Evolutionary conservation across 2,329 filamentous ascomycete species (phyloP), one percentile per base, ranked within the genome.

Genomic region (Cladosporium sp.): DNA sequence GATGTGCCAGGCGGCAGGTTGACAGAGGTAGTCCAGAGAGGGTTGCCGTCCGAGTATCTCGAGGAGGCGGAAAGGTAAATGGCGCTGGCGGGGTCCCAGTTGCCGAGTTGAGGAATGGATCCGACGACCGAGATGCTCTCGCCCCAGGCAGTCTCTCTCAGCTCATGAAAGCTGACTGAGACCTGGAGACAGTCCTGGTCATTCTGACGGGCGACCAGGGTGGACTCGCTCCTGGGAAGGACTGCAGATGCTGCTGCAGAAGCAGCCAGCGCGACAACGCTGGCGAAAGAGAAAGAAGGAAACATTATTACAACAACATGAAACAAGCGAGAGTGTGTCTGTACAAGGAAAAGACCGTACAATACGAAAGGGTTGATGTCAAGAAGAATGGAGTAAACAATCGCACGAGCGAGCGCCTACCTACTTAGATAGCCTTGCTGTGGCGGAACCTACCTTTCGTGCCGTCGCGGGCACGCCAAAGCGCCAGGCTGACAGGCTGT

Each of bases 101-200:
- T 64, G 4, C 85, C 85, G 7, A 90, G 77, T 31, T 77, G 71
- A 1, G 74, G 61, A 44, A 77, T 74, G 52, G 77, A 81, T 14
- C 86, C 86, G 0, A 78, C 74, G 10, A 90, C 66, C 66, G 83
- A 86, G 63, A 90, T 75, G 8, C 76, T 82, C 66, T 89, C 76
- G 3, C 85, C 86, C 45, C 66, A 54, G 38, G 44, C 32, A 43
- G 52, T 48, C 22, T 34, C 28, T 37, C 37, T 49, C 34, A 45
- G 34, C 45, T 53, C 50, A 31, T 54, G 43, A 38, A 54, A 54
- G 34, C 43, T 54, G 45, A 54, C 52, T 33, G 52, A 54, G n/a
- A 54, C 52, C 33, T 54, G 52, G 22, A 49, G 14, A 32, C 52
- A 54, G 46, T 48, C 48, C 16, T 32, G 31, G 32, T 50, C 41